Evolutionary conservation across 2,329 filamentous ascomycete species (phyloP).

Genomic region (Paracoccidioides brasiliensis): DNA sequence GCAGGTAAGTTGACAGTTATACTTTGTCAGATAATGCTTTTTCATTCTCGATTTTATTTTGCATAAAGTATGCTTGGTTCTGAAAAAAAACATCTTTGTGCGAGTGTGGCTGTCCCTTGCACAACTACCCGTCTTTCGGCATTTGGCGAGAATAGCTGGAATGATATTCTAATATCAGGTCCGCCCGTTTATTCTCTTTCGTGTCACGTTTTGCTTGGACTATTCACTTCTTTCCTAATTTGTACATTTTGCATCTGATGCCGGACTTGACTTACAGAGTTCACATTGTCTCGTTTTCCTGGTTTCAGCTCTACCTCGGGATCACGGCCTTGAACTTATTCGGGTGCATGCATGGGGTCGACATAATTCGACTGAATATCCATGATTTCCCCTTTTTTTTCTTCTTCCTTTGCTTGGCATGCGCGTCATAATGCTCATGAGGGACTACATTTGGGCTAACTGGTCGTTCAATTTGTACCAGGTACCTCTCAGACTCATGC

Average conservation of each 20-base stretch:
- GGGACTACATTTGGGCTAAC: background rate
- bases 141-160: background rate
- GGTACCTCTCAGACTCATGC: background rate
- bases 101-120: background rate
- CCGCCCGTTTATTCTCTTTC: background rate
- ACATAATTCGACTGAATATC: background rate
- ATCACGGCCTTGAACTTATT: background rate
- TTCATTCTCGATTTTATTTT: background rate
- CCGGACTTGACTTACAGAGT: background rate
- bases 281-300: no score
- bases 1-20: constrained; percentile 25
- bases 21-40: constrained; percentile 2
- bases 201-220: background rate
- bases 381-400: background rate
- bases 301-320: background rate
- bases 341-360: background rate
- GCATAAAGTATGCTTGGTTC: background rate
- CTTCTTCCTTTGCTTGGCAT: background rate
- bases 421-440: background rate
- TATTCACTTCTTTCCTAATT: background rate
- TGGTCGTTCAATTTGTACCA: background rate
- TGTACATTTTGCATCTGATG: background rate
- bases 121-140: background rate
- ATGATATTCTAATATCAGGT: constrained; percentile 1
- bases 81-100: constrained; percentile 2